Conservation (phyloP, 1,139 yeast genomes). For the Scheffersomyces quercinus region DNA sequence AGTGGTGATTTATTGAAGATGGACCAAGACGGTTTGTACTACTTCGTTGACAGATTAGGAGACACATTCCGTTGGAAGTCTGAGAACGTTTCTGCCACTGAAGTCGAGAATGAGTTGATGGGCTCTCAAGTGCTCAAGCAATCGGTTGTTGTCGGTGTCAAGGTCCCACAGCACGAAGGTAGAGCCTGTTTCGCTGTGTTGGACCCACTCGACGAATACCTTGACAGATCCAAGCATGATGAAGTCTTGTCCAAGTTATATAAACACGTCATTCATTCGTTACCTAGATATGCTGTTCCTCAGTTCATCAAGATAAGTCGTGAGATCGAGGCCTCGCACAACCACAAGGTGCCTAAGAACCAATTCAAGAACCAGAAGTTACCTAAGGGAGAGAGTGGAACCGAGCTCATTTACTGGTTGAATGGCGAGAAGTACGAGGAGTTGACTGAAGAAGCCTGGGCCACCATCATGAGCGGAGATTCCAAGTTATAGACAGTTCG, state of each 20-base stretch:
- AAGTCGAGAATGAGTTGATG: slow-evolving; percentile 75
- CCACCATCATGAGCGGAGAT: slow-evolving; percentile 41
- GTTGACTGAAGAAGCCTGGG: slow-evolving; percentile 64
- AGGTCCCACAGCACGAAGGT: slow-evolving; percentile 88
- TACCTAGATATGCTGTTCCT: slow-evolving; percentile 92
- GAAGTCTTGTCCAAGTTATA: slow-evolving; percentile 35
- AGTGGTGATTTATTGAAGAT: slow-evolving; percentile 79
- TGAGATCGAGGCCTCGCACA: slow-evolving; percentile 69
- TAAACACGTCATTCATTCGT: slow-evolving; percentile 39
- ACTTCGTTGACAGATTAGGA: slow-evolving; percentile 90
- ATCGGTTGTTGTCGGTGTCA: slow-evolving; percentile 86
- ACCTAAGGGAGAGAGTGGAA: slow-evolving; percentile 67
- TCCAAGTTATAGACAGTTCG: slow-evolving; percentile 31
- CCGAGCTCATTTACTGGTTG: slow-evolving; percentile 71
- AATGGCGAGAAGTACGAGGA: slow-evolving; percentile 54
- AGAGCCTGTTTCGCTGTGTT: slow-evolving; percentile 89
- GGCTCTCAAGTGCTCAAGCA: slow-evolving; percentile 60
- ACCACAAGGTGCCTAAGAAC: slow-evolving; percentile 84
- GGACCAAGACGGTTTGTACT: slow-evolving; percentile 70
- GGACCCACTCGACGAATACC: slow-evolving; percentile 46
- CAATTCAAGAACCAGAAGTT: slow-evolving; percentile 72
- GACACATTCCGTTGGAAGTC: slow-evolving; percentile 98
- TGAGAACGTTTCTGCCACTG: slow-evolving; percentile 92
- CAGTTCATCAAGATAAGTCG: slow-evolving; percentile 71
- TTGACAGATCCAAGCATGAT: slow-evolving; percentile 19